Percentiles rank a stretch among this genome's conserved stretches.
These are phyloP conservation scores for Coniophora puteana DNA, from an alignment of 1,284 basidiomycete species.

Conservation along the genomic window DNA sequence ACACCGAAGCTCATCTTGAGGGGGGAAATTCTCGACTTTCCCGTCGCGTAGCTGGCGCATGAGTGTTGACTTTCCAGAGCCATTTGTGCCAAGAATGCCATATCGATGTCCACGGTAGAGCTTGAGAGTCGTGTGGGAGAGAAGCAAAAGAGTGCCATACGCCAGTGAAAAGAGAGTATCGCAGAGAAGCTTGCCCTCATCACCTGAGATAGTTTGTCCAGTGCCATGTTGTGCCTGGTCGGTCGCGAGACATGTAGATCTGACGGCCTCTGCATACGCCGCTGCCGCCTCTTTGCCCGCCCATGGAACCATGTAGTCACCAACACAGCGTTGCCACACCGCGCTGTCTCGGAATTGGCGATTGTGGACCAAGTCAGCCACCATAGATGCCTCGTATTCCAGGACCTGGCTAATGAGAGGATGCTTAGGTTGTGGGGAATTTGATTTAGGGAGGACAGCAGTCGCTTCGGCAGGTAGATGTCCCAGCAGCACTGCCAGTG, in stretches of 20 bases:
- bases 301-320: constrained; percentile 71
- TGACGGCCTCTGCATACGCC: constrained; percentile 61
- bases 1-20: constrained; percentile 80
- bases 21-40: constrained; percentile 96
- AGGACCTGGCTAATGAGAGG: constrained; percentile 50
- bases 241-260: constrained; percentile 73
- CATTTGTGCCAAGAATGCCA: constrained; percentile 95
- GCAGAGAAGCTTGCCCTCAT: constrained; percentile 86
- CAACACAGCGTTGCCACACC: constrained; percentile 75
- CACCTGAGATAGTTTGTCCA: constrained; percentile 43
- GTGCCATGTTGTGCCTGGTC: constrained; percentile 64
- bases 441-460: constrained; percentile 40
- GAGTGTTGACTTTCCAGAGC: constrained; percentile 94
- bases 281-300: constrained; percentile 43
- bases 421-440: constrained; percentile 45
- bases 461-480: constrained; percentile 53
- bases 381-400: constrained; percentile 69
- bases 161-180: constrained; percentile 95
- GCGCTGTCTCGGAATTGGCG: constrained; percentile 62
- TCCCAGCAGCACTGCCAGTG: constrained; percentile 53
- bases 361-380: constrained; percentile 74
- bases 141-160: constrained; percentile 91
- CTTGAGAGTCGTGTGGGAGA: constrained; percentile 93
- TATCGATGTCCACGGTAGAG: constrained; percentile 91
- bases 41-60: constrained; percentile 95